Conservation (phyloP, 139 green algal species). For the Micromonas pusilla region DNA sequence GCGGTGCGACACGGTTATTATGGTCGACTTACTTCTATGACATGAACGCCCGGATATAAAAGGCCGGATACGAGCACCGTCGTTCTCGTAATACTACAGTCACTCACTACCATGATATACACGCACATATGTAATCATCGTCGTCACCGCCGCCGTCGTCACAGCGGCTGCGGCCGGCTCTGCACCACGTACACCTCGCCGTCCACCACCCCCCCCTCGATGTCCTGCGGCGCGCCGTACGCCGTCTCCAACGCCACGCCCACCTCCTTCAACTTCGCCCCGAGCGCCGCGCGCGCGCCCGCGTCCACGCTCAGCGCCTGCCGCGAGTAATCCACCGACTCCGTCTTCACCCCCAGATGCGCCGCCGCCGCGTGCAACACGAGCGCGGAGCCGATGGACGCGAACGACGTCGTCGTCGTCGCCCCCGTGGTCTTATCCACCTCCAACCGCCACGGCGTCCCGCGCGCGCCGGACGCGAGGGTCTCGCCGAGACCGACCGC, state of each 20-base stretch:
- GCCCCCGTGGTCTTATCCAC: constrained; percentile 52
- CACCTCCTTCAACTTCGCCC: constrained; percentile 46
- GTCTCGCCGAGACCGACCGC: constrained; percentile 86
- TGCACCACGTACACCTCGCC: constrained; percentile 78
- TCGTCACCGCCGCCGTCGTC: no score
- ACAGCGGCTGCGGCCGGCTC: constrained; percentile 73
- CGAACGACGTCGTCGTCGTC: constrained; percentile 67
- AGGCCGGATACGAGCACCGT: no score
- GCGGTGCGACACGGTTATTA: no score
- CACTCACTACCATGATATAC: no score
- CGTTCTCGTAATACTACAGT: no score
- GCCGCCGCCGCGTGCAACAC: background rate
- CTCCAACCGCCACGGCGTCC: constrained; percentile 79
- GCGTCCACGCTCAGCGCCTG: constrained; percentile 5
- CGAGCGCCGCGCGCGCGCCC: constrained; percentile 31
- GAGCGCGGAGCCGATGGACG: background rate
- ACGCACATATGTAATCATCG: no score
- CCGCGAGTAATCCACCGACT: constrained; percentile 7
- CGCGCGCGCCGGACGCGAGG: constrained; percentile 75
- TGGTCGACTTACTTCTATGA: no score
- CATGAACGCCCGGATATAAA: no score
- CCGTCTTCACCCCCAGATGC: constrained; percentile 29
- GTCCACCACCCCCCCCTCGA: constrained; percentile 77
- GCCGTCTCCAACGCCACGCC: constrained; percentile 54
- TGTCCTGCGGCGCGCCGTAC: constrained; percentile 69